Evolutionary conservation across 768 basidiomycete species (phyloP), one percentile per base, ranked within the genome.

Genomic region (Phanerodontia chrysosporium): DNA sequence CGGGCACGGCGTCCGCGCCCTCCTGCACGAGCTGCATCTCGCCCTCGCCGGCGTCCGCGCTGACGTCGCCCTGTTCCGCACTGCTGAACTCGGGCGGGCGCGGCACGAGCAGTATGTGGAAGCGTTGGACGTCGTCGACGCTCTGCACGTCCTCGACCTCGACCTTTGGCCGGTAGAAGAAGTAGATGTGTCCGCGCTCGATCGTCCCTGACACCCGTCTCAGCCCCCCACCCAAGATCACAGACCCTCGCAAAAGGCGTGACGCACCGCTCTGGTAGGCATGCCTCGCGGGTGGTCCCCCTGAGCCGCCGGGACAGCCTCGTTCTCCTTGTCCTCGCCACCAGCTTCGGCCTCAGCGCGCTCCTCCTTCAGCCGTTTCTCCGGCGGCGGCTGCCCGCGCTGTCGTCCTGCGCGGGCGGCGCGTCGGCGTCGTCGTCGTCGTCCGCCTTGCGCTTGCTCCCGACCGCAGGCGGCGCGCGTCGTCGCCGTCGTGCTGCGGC

Each of bases 131-230:
- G 58, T 85, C 83, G 66, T 85, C 82, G 29, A 86, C 59, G 7
- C 80, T 80, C n/a, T 78, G 66, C 0, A 76, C 81, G 58, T 83
- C 77, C 58, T 83, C 78, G 14, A 72, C 66, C 63, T 84, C 70
- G 21, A 85, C 83, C 28, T 80, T 78, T 3, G 84, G 84, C 12
- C 82, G 79, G 64, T 83, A 87, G 71, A 85, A 81, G 68, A 86
- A 85, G 70, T 86, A 86, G 46, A 87, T 76, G 60, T 84, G 80
- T 9, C 83, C 83, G 16, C 83, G 72, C 63, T 85, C 82, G 52
- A 82, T 82, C 10, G 78, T 79, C 9, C 82, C 82, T 84, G n/a
- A 51, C 13, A 44, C 30, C 51, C 21, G 25, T 14, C 24, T 35
- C 3, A 45, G 25, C 35, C 13, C 9, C n/a, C n/a, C n/a, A n/a